These are phyloP conservation scores for Thermomucor indicae-seudaticae DNA, from an alignment of 371 early-diverging fungal species.

Conservation along the genomic window DNA sequence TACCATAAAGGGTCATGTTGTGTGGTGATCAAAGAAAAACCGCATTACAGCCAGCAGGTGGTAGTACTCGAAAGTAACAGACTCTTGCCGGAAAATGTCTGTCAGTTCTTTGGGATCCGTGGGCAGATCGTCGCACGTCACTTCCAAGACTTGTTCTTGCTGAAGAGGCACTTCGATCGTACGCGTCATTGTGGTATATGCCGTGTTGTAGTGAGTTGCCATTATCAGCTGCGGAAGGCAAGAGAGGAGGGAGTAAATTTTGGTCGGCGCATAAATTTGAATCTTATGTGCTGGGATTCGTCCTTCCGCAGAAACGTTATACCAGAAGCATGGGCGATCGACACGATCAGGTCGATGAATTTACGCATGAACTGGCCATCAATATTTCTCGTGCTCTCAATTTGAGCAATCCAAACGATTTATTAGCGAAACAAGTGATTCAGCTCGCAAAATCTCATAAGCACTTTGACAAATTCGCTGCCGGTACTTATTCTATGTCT, in stretches of 20 bases:
- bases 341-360: slow-evolving; percentile 21
- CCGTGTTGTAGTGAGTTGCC: too few species aligned
- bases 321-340: slow-evolving; percentile 31
- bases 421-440: slow-evolving; percentile 55
- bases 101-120: slow-evolving; percentile 67
- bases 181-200: slow-evolving; percentile 14
- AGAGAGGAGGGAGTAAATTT: too few species aligned
- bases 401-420: slow-evolving; percentile 55
- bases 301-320: too few species aligned
- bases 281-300: too few species aligned
- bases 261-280: too few species aligned
- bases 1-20: neutral
- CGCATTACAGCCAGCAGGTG: slow-evolving; percentile 70
- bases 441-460: slow-evolving; percentile 54
- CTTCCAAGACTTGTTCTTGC: slow-evolving; percentile 76
- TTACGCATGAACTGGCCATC: slow-evolving; percentile 56
- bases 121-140: slow-evolving; percentile 72
- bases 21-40: neutral
- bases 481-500: too few species aligned
- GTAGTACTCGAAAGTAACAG: slow-evolving; percentile 68
- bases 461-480: slow-evolving; percentile 45
- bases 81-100: slow-evolving; percentile 74
- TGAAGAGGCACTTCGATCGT: slow-evolving; percentile 81
- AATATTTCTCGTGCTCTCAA: slow-evolving; percentile 59
- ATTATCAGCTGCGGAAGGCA: too few species aligned